Evolutionary conservation across 306 rosid species (phyloP), one percentile per base, ranked within the genome.

Genomic region (Prosopis cineraria): DNA sequence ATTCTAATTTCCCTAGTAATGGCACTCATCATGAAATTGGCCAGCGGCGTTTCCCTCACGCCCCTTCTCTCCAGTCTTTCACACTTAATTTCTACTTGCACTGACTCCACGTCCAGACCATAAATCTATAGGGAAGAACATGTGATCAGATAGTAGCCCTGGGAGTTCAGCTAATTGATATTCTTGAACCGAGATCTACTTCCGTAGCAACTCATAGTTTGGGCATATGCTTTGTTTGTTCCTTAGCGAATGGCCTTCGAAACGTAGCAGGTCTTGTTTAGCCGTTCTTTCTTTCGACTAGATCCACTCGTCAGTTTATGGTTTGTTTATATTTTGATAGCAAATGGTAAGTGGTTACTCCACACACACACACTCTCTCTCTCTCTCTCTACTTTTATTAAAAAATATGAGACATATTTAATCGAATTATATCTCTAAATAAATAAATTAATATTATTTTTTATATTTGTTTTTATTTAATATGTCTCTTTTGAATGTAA

Each of bases 121-220:
- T 6, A 31, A 62, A 48, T 19, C 66, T 10, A 41, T 41, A 60
- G 14, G 58, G 44, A 62, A 62, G 62, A 29, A 62, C 44, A 27
- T 36, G 25, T 25, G 78, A 25, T 36, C 30, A 25, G 27, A 13
- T 73, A 13, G 36, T 50, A 14, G 68, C 52, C 24, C 12, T 11
- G 29, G 58, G 40, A 62, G 16, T 41, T 41, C 7, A 45, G 20
- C 24, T 73, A 47, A 4, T 68, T 82, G n/a, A 27, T 64, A 53
- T 72, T 64, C 67, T 70, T 81, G 45, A 11, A 20, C 53, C 43
- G 36, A 63, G 70, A 22, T 14, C 47, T 62, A 64, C 20, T 14
- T 53, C 47, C 41, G 0, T 27, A 24, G 47, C 30, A 37, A 5
- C 45, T 36, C 55, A 24, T 33, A 14, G 41, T 73, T 52, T 36